A percentile compares a stretch with the other conserved stretches of the same genome.
Conservation (phyloP, 1,284 basidiomycete species). For the Singerocomus rubriflavus region DNA sequence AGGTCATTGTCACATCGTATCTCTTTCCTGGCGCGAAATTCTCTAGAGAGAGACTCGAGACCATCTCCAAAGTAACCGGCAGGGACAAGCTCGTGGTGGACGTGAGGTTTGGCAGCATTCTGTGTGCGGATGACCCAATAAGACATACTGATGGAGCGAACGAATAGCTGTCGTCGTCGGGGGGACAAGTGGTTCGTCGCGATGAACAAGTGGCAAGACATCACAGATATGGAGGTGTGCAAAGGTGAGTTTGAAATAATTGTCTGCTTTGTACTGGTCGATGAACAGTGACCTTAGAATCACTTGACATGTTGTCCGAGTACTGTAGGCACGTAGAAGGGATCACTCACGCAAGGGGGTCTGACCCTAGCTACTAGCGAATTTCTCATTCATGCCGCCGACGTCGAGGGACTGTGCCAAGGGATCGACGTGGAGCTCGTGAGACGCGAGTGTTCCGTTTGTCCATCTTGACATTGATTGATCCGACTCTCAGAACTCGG, state of each 20-base stretch:
- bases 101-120: constrained; percentile 64
- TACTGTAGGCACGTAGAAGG: constrained; percentile 65
- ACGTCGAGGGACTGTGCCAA: constrained; percentile 96
- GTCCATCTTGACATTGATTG: constrained; percentile 2
- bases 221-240: constrained; percentile 92
- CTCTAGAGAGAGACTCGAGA: constrained; percentile 68
- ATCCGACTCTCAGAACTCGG: constrained; percentile 65
- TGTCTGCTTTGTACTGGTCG: neutral
- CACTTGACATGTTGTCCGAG: constrained; percentile 65
- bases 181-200: constrained; percentile 88
- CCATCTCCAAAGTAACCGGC: constrained; percentile 66
- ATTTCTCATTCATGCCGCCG: constrained; percentile 95
- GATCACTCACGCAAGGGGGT: neutral
- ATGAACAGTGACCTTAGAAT: constrained; percentile 45
- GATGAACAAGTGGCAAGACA: constrained; percentile 98
- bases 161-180: constrained; percentile 77
- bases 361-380: constrained; percentile 55
- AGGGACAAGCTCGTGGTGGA: constrained; percentile 93
- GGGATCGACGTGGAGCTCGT: constrained; percentile 95
- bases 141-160: constrained; percentile 1
- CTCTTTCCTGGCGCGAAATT: constrained; percentile 87
- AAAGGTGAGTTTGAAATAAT: constrained; percentile 48
- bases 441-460: constrained; percentile 49
- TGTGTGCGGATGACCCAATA: neutral
- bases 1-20: constrained; percentile 97